These are phyloP conservation scores for Scheffersomyces coipomensis DNA, from an alignment of 805 yeast genomes.

Conservation along the genomic window DNA sequence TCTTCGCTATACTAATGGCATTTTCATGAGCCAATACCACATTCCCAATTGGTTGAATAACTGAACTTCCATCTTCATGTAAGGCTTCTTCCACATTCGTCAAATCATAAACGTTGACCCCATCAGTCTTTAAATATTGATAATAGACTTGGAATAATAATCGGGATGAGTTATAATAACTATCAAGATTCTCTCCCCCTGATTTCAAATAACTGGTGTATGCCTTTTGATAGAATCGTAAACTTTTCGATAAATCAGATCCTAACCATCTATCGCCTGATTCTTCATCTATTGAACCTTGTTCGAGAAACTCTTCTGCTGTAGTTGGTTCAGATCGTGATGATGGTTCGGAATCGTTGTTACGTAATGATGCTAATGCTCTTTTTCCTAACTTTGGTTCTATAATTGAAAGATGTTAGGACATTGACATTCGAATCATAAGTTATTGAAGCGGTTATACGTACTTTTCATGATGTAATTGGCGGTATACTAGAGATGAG, in stretches of 20 bases:
- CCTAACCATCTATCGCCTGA: constrained; percentile 74
- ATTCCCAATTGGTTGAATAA: constrained; percentile 35
- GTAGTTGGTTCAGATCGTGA: constrained; percentile 27
- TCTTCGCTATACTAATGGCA: constrained; percentile 20
- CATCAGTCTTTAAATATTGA: constrained; percentile 48
- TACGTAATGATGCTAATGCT: neutral
- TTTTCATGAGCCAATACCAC: constrained; percentile 40
- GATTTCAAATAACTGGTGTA: constrained; percentile 42
- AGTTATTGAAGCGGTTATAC: too few species aligned
- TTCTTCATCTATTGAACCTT: constrained; percentile 63
- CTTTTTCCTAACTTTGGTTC: constrained; percentile 1
- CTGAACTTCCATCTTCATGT: constrained; percentile 22
- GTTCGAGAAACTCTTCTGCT: constrained; percentile 53
- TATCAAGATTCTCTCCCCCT: constrained; percentile 31
- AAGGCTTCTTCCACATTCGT: constrained; percentile 32
- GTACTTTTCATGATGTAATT: too few species aligned
- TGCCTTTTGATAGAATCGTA: constrained; percentile 65
- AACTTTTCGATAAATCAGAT: constrained; percentile 62
- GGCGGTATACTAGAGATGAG: too few species aligned
- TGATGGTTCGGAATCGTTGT: neutral
- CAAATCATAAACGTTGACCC: constrained; percentile 31
- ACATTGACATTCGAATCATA: too few species aligned
- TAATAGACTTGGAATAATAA: constrained; percentile 58
- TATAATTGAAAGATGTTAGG: too few species aligned
- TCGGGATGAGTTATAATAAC: constrained; percentile 59